A percentile compares a stretch with the other conserved stretches of the same genome.
Conservation (phyloP, 352 stramenopile species). For the Pythium myriotylum region DNA sequence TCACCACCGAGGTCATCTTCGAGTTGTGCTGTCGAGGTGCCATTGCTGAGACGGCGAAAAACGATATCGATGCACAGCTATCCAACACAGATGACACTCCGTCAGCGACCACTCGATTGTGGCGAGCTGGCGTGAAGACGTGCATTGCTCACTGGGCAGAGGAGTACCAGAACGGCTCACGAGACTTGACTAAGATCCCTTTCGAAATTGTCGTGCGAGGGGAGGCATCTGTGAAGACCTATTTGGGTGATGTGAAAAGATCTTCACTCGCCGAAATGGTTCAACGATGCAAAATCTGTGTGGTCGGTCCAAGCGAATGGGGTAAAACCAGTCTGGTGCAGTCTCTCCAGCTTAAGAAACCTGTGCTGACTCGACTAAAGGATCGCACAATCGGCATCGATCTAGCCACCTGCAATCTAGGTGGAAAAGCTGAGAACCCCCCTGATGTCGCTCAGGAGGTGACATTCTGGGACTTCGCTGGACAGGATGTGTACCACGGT, state of each 20-base stretch:
- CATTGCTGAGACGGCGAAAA: too few relatives aligned
- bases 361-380: not conserved
- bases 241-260: not conserved
- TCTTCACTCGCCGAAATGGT: not conserved
- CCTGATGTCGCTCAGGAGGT: not conserved
- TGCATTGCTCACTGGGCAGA: not conserved
- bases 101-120: not conserved
- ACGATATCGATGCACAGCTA: too few relatives aligned
- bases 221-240: not conserved
- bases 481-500: conserved; percentile 13
- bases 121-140: not conserved
- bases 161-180: not conserved
- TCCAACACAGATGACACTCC: too few relatives aligned
- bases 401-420: conserved; percentile 25
- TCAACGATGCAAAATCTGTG: not conserved
- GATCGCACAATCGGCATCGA: conserved; percentile 29
- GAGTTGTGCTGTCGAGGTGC: too few relatives aligned
- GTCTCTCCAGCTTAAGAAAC: not conserved
- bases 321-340: not conserved
- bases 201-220: not conserved
- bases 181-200: not conserved
- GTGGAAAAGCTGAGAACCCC: not conserved
- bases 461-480: conserved; percentile 27
- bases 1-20: too few relatives aligned
- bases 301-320: conserved; percentile 4